Conservation (phyloP, 148 eudicot genomes). For the Camellia sinensis region DNA sequence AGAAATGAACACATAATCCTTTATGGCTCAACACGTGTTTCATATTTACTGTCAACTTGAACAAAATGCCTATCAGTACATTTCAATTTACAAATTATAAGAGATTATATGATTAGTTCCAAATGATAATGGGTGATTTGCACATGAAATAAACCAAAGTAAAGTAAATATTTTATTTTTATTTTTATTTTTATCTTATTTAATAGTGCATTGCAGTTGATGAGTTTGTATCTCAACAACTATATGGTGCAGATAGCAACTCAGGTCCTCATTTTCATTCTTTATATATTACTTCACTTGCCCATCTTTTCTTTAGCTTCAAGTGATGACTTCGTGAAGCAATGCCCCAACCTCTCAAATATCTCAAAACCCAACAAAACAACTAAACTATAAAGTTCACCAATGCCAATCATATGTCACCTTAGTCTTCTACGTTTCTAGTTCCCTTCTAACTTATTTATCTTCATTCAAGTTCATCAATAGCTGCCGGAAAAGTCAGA, state of each 20-base stretch:
- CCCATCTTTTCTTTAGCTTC: constrained; percentile 46
- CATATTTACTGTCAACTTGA: too few relatives aligned
- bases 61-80: too few relatives aligned
- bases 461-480: background rate
- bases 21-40: too few relatives aligned
- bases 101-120: too few relatives aligned
- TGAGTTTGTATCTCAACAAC: constrained; percentile 65
- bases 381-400: background rate
- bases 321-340: constrained; percentile 55
- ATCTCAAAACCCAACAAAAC: background rate
- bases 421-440: background rate
- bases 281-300: background rate
- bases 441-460: background rate
- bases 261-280: background rate
- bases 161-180: too few relatives aligned
- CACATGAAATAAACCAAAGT: too few relatives aligned
- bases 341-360: constrained; percentile 14
- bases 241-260: constrained; percentile 62
- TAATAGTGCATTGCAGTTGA: constrained; percentile 29
- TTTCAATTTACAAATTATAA: too few relatives aligned
- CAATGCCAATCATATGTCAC: constrained; percentile 23
- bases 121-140: too few relatives aligned
- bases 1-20: too few relatives aligned
- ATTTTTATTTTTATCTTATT: background rate
- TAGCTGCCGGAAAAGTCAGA: background rate